Base-by-base conservation (phyloP, 129 eudicot genomes). In the Rutidosis leptorrhynchoides region DNA sequence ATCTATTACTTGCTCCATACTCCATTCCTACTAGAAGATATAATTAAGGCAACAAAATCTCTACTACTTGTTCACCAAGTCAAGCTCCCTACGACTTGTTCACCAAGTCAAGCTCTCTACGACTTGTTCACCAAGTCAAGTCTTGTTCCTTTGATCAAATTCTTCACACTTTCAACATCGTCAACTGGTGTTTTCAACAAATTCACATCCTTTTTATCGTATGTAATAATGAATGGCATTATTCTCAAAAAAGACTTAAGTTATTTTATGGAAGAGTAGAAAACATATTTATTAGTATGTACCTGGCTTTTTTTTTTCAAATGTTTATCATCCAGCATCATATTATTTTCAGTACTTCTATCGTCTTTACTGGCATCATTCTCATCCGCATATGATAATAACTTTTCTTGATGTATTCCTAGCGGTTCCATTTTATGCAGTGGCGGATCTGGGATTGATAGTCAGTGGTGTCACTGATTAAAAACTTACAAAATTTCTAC, bases 401-500 rank as follows among this genome's bases (percentile, higher is more conserved):
- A 76, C 74, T 75, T 65, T 74, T 83, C 95, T 64, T 83, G 89
- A 56, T 82, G 77, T 67, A 84, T 59, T 43, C 87, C 78, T 72
- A 86, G 66, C 9, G 92, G 71, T 55, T 82, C 83, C 95, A 85
- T 80, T 79, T 74, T 83, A 15, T n/a, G n/a, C n/a, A n/a, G n/a
- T n/a, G n/a, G n/a, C n/a, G n/a, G n/a, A n/a, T n/a, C n/a, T n/a
- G n/a, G n/a, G n/a, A n/a, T n/a, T n/a, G n/a, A n/a, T n/a, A n/a
- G n/a, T n/a, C n/a, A n/a, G n/a, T n/a, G n/a, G n/a, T n/a, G 75
- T 61, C 69, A 78, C 97, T 87, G 79, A 49, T 35, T 43, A 45
- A 11, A 32, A 20, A 28, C 4, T 23, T n/a, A n/a, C n/a, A n/a
- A n/a, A n/a, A n/a, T n/a, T n/a, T n/a, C n/a, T n/a, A n/a, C n/a